A percentile compares a stretch with the other conserved stretches of the same genome.
These are phyloP conservation scores for Bauhinia variegata DNA, from an alignment of 306 rosid genomes.

Conservation along the genomic window DNA sequence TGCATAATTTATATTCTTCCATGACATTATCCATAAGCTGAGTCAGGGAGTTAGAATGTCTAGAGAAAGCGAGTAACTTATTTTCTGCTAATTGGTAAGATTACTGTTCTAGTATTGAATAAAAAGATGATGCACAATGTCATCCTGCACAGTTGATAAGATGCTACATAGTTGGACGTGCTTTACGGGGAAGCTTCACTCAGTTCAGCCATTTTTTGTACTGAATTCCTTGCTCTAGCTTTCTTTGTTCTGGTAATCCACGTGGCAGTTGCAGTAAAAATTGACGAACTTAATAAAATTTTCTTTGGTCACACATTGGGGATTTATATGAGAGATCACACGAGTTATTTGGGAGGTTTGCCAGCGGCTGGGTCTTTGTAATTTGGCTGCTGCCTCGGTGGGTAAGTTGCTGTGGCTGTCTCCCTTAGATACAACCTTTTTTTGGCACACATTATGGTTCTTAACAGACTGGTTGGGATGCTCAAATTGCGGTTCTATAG, in stretches of 20 bases:
- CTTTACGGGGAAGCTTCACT: too few relatives aligned
- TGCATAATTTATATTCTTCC: neutral
- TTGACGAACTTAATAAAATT: neutral
- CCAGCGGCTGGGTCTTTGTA: neutral
- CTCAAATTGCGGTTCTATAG: neutral
- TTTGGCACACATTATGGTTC: neutral
- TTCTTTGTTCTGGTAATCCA: neutral
- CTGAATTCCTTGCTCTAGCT: too few relatives aligned
- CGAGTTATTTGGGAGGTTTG: neutral
- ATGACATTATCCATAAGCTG: neutral
- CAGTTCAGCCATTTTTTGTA: too few relatives aligned
- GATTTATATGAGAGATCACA: neutral
- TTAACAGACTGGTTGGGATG: neutral
- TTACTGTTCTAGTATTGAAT: neutral
- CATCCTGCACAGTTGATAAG: neutral
- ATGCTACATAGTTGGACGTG: neutral
- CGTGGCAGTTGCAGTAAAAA: neutral
- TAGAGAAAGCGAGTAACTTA: conserved; percentile 1
- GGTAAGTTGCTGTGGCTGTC: neutral
- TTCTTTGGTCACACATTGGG: neutral
- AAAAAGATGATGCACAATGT: neutral
- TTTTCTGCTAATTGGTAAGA: neutral
- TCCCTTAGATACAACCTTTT: neutral
- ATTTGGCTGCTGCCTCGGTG: neutral
- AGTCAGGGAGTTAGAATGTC: neutral